Evolutionary conservation across 2,329 filamentous ascomycete species (phyloP).

Genomic region (Colletotrichum shisoi): DNA sequence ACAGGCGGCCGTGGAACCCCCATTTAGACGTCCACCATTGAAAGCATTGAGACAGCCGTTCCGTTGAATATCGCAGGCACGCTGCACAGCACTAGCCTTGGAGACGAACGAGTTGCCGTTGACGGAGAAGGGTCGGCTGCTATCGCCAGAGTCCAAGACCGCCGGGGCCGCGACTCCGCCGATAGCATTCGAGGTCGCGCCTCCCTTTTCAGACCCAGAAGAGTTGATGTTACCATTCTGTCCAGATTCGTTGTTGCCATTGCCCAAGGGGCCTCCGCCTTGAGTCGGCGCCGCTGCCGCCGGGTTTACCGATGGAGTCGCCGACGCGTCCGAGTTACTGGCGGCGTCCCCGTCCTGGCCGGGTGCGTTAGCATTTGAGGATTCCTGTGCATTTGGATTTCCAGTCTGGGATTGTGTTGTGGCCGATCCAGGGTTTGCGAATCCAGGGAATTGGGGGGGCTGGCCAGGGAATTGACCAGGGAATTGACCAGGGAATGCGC

Average conservation of each 20-base stretch:
- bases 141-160: constrained; percentile 58
- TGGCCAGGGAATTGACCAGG: constrained; percentile 21
- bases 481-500: constrained; percentile 27
- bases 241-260: constrained; percentile 31
- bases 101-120: constrained; percentile 67
- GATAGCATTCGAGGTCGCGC: constrained; percentile 51
- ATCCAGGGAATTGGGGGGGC: constrained; percentile 25
- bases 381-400: constrained; percentile 3
- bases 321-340: constrained; percentile 30
- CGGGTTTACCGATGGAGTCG: constrained; percentile 28
- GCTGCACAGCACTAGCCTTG: constrained; percentile 62
- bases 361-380: constrained; percentile 29
- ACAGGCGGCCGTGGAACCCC: constrained; percentile 60
- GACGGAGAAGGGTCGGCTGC: constrained; percentile 62
- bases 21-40: constrained; percentile 57
- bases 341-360: constrained; percentile 34
- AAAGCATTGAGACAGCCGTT: constrained; percentile 66
- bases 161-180: constrained; percentile 62
- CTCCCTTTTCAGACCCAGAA: constrained; percentile 42
- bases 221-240: constrained; percentile 31
- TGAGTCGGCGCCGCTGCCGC: constrained; percentile 32
- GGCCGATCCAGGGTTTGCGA: constrained; percentile 32
- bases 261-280: constrained; percentile 22
- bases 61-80: constrained; percentile 70
- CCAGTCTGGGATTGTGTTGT: constrained; percentile 30